A percentile compares a stretch with the other conserved stretches of the same genome.
phyloP scores from a whole-genome alignment of 148 eudicot species.

The Linanthus parryae region DNA sequence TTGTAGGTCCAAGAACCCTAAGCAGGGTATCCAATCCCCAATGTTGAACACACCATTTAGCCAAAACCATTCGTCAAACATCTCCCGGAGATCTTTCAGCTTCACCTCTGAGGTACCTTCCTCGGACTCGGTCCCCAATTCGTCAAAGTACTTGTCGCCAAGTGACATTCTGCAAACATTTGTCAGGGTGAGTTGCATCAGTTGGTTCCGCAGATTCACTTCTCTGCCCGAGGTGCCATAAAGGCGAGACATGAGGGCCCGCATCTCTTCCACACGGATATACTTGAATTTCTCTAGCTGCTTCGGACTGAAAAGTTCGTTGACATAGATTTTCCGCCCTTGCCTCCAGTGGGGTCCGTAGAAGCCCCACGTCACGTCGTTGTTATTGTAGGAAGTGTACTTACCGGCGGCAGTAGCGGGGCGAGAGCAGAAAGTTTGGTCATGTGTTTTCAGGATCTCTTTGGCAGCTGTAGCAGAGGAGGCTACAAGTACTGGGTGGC shows the following conservation, averaged over 20 bases:
- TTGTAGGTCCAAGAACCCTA: too few relatives aligned
- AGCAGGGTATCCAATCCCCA: too few relatives aligned
- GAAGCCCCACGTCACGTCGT: slow-evolving; percentile 16
- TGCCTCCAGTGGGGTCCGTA: slow-evolving; percentile 22
- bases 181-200: too few relatives aligned
- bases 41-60: too few relatives aligned
- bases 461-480: slow-evolving; percentile 22
- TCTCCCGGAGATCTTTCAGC: slow-evolving; percentile 16
- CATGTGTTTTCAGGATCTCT: slow-evolving; percentile 13
- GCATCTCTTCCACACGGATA: slow-evolving; percentile 20
- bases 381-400: slow-evolving; percentile 16
- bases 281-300: slow-evolving; percentile 8
- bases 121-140: too few relatives aligned
- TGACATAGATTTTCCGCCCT: slow-evolving; percentile 13
- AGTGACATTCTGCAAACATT: too few relatives aligned
- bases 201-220: too few relatives aligned
- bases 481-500: slow-evolving; percentile 14
- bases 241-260: slow-evolving; percentile 12
- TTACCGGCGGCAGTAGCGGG: slow-evolving; percentile 19
- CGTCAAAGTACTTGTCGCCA: too few relatives aligned
- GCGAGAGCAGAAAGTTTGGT: too few relatives aligned
- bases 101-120: too few relatives aligned
- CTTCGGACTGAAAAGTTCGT: slow-evolving; percentile 13
- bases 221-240: too few relatives aligned
- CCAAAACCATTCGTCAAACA: too few relatives aligned